Evolutionary conservation across 768 basidiomycete genomes (phyloP), one percentile per base, ranked within the genome.

Genomic region (Tylopilus sp.): DNA sequence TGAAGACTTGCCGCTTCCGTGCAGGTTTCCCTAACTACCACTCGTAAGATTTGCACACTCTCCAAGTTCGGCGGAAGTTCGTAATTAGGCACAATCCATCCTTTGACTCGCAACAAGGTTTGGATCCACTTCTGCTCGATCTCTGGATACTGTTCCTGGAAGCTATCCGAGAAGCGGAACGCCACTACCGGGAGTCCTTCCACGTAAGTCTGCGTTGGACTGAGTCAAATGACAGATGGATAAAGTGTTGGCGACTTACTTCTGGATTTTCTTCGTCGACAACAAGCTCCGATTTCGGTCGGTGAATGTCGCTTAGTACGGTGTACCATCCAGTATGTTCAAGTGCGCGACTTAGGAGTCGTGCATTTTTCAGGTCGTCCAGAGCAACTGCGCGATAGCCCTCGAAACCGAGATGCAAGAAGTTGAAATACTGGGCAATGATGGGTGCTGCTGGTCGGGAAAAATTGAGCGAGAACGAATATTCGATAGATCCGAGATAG

Each of bases 391-490:
- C 60, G 24, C 78, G 72, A 63, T 76, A 82, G 17, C 80, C 81
- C 54, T 78, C 71, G 57, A 78, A 83, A 24, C 83, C 83, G 28
- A 85, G 77, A 60, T 83, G 81, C 34, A 85, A 56, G 66, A 84
- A 78, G 66, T 80, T 84, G 72, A 81, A 85, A 71, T 77, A 86
- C 63, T 83, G 82, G 21, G 74, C 79, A 48, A 84, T 76, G 58
- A 83, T 80, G 5, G 83, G 83, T 45, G 80, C 79, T 33, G 82
- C 81, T 14, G 83, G 78, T 16, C 81, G 79, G 44, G 80, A 82
- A 66, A 82, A 83, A 70, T 83, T 82, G 52, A 82, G 71, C 19
- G 81, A 82, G 69, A 84, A 86, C 1, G 87, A 87, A 67, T 93
- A 94, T 67, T 96, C 90, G 52, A 79, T 74, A 33, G 66, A 76